Evolutionary conservation across 371 early-diverging fungal species (phyloP).

Genomic region (Mortierella sp.): DNA sequence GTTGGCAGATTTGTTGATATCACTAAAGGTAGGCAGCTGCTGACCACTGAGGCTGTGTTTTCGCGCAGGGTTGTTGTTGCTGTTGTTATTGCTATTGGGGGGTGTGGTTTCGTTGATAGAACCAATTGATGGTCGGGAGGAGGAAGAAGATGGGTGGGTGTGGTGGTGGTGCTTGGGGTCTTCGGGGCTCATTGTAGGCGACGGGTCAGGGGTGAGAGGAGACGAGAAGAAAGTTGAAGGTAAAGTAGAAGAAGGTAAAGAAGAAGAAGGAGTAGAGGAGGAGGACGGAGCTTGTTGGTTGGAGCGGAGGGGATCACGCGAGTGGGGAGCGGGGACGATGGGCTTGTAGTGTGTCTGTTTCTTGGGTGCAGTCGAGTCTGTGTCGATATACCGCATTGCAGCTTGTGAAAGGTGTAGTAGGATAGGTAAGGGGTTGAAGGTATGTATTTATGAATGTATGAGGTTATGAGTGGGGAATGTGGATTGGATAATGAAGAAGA

Average conservation of each 20-base stretch:
- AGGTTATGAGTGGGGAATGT: neutral
- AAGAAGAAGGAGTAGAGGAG: neutral
- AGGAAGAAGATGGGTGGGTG: constrained; percentile 2
- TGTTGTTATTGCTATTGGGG: neutral
- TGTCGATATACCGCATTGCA: constrained; percentile 27
- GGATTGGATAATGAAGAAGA: constrained; percentile 1
- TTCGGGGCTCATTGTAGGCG: constrained; percentile 48
- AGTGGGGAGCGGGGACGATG: constrained; percentile 42
- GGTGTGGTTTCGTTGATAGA: neutral
- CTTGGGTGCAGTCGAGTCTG: constrained; percentile 26
- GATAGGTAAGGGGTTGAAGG: neutral
- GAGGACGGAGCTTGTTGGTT: neutral
- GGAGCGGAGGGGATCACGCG: constrained; percentile 15
- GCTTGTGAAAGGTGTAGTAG: neutral
- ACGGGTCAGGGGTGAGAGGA: constrained; percentile 29
- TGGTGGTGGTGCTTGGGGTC: constrained; percentile 31
- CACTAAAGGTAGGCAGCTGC: constrained; percentile 29
- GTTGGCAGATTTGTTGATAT: constrained; percentile 26
- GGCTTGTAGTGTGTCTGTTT: constrained; percentile 31
- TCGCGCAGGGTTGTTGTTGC: neutral
- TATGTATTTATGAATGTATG: neutral
- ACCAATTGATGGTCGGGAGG: neutral
- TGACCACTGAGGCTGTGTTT: constrained; percentile 5
- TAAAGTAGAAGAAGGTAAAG: neutral
- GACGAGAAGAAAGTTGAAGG: constrained; percentile 10